Percentiles rank a stretch among this genome's conserved stretches.
phyloP scores from a whole-genome alignment of 139 green algal species.

The Ettlia oleoabundans region DNA sequence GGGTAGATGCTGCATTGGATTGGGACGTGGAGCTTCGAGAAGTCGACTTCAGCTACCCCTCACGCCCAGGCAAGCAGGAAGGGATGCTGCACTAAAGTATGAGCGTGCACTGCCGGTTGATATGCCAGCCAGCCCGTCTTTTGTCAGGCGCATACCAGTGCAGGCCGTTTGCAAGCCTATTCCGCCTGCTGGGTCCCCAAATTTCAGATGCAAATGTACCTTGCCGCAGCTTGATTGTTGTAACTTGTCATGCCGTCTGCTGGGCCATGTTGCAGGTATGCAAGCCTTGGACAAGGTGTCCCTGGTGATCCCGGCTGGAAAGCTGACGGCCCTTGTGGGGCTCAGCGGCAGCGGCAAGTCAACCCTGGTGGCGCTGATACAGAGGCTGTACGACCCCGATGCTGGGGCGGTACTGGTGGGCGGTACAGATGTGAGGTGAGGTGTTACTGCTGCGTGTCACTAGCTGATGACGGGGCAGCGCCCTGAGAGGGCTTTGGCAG shows the following conservation, averaged over 20 bases:
- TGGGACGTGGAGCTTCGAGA: constrained; percentile 58
- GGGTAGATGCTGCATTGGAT: background rate
- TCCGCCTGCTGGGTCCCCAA: no score
- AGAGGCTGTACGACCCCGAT: constrained; percentile 81
- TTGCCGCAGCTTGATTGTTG: no score
- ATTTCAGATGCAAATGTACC: no score
- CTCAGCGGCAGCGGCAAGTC: constrained; percentile 72
- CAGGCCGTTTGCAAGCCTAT: no score
- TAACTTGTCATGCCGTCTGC: no score
- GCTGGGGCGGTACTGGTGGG: constrained; percentile 43
- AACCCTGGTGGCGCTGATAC: constrained; percentile 77
- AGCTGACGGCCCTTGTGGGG: constrained; percentile 79
- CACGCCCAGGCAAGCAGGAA: constrained; percentile 23
- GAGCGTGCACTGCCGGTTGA: no score
- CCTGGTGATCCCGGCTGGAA: constrained; percentile 66
- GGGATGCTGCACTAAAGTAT: constrained; percentile 62
- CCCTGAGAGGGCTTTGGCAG: background rate
- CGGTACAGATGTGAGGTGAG: constrained; percentile 8
- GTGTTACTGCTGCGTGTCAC: no score
- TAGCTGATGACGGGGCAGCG: no score
- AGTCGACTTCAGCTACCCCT: constrained; percentile 60
- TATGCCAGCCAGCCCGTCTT: no score
- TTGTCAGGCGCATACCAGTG: no score
- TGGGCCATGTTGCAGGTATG: constrained; percentile 43
- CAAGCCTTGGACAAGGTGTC: constrained; percentile 61